Conservation (phyloP, 2,329 filamentous ascomycete species). For the Colletotrichum orchidophilum region DNA sequence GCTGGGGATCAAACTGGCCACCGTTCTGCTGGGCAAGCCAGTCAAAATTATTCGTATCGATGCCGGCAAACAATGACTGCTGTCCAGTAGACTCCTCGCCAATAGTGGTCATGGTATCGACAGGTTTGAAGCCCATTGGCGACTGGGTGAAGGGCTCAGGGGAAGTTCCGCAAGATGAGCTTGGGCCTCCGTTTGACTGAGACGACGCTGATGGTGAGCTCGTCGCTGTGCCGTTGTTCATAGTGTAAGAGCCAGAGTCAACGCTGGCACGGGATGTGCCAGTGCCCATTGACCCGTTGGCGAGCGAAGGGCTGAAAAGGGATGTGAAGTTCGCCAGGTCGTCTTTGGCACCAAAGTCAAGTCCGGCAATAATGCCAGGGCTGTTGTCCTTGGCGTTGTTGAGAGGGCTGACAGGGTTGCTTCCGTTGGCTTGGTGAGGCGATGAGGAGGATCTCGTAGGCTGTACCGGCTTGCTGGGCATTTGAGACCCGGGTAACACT, state of each 20-base stretch:
- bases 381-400: constrained; percentile 44
- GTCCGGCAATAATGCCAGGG: constrained; percentile 43
- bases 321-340: constrained; percentile 65
- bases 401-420: constrained; percentile 47
- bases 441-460: constrained; percentile 24
- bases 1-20: constrained; percentile 87
- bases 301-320: constrained; percentile 67
- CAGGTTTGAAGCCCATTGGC: constrained; percentile 70
- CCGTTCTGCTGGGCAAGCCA: constrained; percentile 84
- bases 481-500: constrained; percentile 64
- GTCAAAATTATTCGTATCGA: constrained; percentile 69
- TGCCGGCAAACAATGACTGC: constrained; percentile 46
- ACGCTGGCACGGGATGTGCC: constrained; percentile 57
- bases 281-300: constrained; percentile 49
- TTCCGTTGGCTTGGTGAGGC: constrained; percentile 34
- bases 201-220: constrained; percentile 73
- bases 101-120: constrained; percentile 71
- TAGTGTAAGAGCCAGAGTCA: constrained; percentile 59
- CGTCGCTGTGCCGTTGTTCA: constrained; percentile 61
- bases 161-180: constrained; percentile 78
- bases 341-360: constrained; percentile 48
- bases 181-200: constrained; percentile 66
- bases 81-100: constrained; percentile 65
- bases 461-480: constrained; percentile 37
- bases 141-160: constrained; percentile 81